These are phyloP conservation scores for Blastobotrys buckinghamii DNA, from an alignment of 1,139 yeast species.

Conservation along the genomic window DNA sequence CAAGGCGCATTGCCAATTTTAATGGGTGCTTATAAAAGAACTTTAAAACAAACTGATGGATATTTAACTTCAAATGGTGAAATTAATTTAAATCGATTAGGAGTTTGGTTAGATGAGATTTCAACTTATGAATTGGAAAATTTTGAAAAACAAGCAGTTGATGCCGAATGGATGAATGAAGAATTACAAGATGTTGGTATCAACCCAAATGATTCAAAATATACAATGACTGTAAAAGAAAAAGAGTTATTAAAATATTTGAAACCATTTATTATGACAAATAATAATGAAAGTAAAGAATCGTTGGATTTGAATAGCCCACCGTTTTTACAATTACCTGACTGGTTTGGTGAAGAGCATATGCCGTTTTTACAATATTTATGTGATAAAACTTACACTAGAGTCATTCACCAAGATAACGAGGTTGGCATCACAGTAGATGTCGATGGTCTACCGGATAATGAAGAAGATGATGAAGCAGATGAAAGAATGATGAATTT, in stretches of 20 bases:
- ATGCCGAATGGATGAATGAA: slow-evolving; percentile 86
- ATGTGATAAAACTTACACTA: slow-evolving; percentile 23
- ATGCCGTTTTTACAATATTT: slow-evolving; percentile 27
- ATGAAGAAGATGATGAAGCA: slow-evolving; percentile 46
- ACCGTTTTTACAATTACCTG: slow-evolving; percentile 17
- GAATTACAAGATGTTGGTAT: slow-evolving; percentile 75
- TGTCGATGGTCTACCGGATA: slow-evolving; percentile 63
- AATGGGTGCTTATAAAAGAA: slow-evolving; percentile 78
- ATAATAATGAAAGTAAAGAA: slow-evolving; percentile 17
- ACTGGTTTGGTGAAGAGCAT: slow-evolving; percentile 22
- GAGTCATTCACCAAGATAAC: slow-evolving; percentile 23
- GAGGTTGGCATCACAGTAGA: slow-evolving; percentile 40
- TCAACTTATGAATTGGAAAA: slow-evolving; percentile 59
- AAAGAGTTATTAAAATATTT: slow-evolving; percentile 35
- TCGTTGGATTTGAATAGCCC: slow-evolving; percentile 11
- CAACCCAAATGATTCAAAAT: slow-evolving; percentile 42
- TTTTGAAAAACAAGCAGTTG: slow-evolving; percentile 61
- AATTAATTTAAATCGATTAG: slow-evolving; percentile 68
- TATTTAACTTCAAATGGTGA: slow-evolving; percentile 79
- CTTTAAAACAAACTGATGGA: slow-evolving; percentile 70
- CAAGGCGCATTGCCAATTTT: slow-evolving; percentile 94
- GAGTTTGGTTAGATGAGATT: slow-evolving; percentile 73
- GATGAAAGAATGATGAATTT: slow-evolving; percentile 26
- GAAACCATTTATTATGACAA: slow-evolving; percentile 25
- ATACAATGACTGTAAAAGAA: slow-evolving; percentile 65